Evolutionary conservation across 1,139 yeast species (phyloP), one percentile per base, ranked within the genome.

Genomic region (Yamadazyma conglobata): DNA sequence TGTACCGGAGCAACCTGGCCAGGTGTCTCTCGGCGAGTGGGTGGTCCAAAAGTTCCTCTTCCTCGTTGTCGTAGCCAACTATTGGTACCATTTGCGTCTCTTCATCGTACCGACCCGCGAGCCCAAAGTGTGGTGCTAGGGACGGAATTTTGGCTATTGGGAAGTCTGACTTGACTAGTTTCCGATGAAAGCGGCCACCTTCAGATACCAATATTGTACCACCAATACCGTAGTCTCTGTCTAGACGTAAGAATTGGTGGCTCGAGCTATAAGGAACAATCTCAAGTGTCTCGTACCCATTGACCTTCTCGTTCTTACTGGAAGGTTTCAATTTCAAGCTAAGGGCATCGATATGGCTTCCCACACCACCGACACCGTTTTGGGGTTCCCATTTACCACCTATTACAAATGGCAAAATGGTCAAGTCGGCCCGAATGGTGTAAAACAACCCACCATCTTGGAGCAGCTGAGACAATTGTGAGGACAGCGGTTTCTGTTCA

Each of bases 261-360:
- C 77, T 71, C 16, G 83, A 82, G 11, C 80, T 75, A 48, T 79
- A 79, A 3, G 81, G 80, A 2, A 85, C 82, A 11, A 78, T 83
- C 2, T 83, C 85, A 22, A 79, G 57, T 22, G 75, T 50, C 31
- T 77, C 79, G 51, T 73, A 79, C 7, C 85, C 84, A 23, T 76
- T 79, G 8, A 73, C 68, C 13, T 56, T 49, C 7, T 52, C 44
- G 40, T 70, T 69, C 31, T 55, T 52, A 6, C 81, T 73, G 28
- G 59, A 57, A 1, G 86, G 86, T 53, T 79, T 79, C 47, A 79
- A 55, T 39, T 73, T 67, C 10, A 71, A 70, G 7, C 80, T 68
- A 34, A 79, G 56, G 0, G 83, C 65, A 53, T 79, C 86, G 28
- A 75, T 64, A 48, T 79, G 87, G 20, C 74, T 56, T 1, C 80